A percentile compares a stretch with the other conserved stretches of the same genome.
Evolutionary conservation across 202 grass and related monocot species (phyloP).

Genomic region (Schoenoplectus triqueter): DNA sequence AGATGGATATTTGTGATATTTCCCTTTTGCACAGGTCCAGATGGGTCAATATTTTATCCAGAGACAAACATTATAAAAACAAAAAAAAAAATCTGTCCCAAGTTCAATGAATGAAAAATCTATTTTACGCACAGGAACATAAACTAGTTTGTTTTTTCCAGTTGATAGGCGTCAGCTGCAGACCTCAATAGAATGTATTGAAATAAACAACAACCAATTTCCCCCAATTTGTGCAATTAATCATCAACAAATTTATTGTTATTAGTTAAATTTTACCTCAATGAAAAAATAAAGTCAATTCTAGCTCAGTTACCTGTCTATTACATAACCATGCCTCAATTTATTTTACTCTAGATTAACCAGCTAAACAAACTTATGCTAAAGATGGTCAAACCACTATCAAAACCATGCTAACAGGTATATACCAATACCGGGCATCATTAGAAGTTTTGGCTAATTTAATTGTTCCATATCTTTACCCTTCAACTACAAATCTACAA

Average conservation of each 20-base stretch:
- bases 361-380: background rate
- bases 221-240: background rate
- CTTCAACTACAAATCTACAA: background rate
- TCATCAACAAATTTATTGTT: background rate
- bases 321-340: background rate
- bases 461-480: background rate
- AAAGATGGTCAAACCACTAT: conserved; percentile 2
- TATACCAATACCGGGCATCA: no score
- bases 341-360: background rate
- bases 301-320: background rate
- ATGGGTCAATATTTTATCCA: background rate
- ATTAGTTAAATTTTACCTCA: background rate
- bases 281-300: background rate
- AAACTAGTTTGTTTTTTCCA: background rate
- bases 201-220: background rate
- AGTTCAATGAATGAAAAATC: background rate
- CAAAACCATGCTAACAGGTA: background rate
- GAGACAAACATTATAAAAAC: background rate
- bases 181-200: background rate
- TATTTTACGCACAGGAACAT: background rate
- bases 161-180: background rate
- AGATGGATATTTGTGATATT: background rate
- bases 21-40: background rate
- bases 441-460: background rate
- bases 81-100: background rate